Evolutionary conservation across 2,329 filamentous ascomycete genomes (phyloP), one percentile per base, ranked within the genome.

Genomic region (Nannizziopsis barbatae): DNA sequence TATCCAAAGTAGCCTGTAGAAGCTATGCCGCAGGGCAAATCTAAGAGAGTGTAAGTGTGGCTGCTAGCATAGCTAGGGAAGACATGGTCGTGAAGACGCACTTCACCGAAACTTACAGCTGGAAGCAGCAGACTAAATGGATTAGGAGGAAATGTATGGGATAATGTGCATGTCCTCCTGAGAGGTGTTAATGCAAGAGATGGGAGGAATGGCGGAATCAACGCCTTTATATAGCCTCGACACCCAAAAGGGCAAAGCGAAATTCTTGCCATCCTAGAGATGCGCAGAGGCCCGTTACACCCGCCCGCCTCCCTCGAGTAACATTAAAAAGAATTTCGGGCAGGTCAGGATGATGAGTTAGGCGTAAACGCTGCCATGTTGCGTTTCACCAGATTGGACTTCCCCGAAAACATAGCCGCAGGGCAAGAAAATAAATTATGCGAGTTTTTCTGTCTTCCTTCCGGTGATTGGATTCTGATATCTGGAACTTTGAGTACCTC

Each of bases 301-400:
- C 36, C 44, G 44, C 35, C 44, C 44, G 44, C 44, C 39, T 40
- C 44, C 44, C 27, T 40, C 36, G 22, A 46, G 44, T 46, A 46
- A 40, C 44, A 12, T 40, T 46, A 15, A 12, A 18, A 39, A n/a
- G 12, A 20, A 11, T 17, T 46, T 46, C 44, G 35, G 44, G 35
- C 44, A 45, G n/a, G 27, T 45, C 32, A 11, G 32, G 32, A 12
- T 46, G 22, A 31, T 35, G 20, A 46, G 20, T 46, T 31, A 32
- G 36, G 35, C 44, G 20, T 39, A 22, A 46, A 32, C 12, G 32
- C n/a, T 18, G 15, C 31, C n/a, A 39, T 32, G 36, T 32, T 39
- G 35, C 27, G 44, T 46, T 46, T 40, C 44, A 46, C 44, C 44
- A 46, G 30, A 32, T n/a, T 40, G 14, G 22, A 22, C 15, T 46